Evolutionary conservation across 2,329 filamentous ascomycete genomes (phyloP), one percentile per base, ranked within the genome.

Genomic region (Trichoderma sp.): DNA sequence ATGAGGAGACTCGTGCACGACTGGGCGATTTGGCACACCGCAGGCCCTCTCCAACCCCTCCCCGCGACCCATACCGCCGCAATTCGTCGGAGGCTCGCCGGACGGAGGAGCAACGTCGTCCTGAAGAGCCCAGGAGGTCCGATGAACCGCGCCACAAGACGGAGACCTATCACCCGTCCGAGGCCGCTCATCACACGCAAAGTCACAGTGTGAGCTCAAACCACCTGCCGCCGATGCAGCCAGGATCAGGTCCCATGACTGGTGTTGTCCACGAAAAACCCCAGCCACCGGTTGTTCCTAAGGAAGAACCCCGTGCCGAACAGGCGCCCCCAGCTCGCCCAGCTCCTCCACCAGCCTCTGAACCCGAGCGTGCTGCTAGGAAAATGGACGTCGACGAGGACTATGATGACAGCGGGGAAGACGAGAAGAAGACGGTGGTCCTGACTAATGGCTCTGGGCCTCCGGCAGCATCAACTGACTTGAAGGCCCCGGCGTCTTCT

Each of bases 381-480:
- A 97, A 97, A 82, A 97, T 99, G 90, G 95, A 98, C 7, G 93
- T 98, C 23, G 95, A 99, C 76, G 96, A 99, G 80, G 93, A 98
- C 80, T 98, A 99, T 77, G 95, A 98, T 80, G 95, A 98, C 77
- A 95, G 95, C 71, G 93, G 90, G 5, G 95, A 97, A 75, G 95
- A 98, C 72, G 92, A 96, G 71, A 91, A 91, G 83, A 91, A 91
- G 79, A 79, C 80, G 1, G 80, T 77, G 3, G 78, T 80, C 17
- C 79, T 82, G 1, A 79, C 82, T 15, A 82, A 87, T 81, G 75
- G 81, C 6, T 82, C 85, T 9, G 85, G 82, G 1, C 82, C 87
- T 15, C 79, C 81, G 8, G 85, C 87, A 20, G 80, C 84, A 4
- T 80, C 87, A 17, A 83, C 82, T 15, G 88, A 90, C 55, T 80